Evolutionary conservation across 225 moss, liverwort and hornwort species (phyloP).

Genomic region (Polytrichum formosum): DNA sequence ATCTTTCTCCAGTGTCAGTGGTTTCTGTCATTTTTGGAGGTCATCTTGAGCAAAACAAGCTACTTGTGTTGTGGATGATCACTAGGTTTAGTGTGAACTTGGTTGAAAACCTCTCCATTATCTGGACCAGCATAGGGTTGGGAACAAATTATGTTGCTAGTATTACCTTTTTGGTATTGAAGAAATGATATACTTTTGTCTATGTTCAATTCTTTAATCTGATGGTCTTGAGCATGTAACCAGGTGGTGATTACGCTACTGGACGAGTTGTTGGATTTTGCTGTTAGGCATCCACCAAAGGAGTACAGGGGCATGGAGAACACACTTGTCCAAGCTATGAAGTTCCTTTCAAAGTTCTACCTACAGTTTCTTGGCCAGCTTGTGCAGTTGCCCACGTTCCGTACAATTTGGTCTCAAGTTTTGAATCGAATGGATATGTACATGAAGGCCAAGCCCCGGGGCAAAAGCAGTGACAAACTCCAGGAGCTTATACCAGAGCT

Average conservation of each 20-base stretch:
- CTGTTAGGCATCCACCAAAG: slow-evolving; percentile 75
- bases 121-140: no score
- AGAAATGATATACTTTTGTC: not conserved
- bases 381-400: slow-evolving; percentile 79
- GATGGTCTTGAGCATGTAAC: slow-evolving; percentile 20
- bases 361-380: slow-evolving; percentile 90
- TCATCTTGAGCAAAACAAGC: no score
- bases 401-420: slow-evolving; percentile 82
- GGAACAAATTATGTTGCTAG: no score
- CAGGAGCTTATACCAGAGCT: slow-evolving; percentile 94
- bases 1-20: no score
- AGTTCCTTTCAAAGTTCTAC: slow-evolving; percentile 88
- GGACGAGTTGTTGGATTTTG: slow-evolving; percentile 92
- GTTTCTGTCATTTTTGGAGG: no score
- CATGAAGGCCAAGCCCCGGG: slow-evolving; percentile 74
- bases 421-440: slow-evolving; percentile 96
- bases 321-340: slow-evolving; percentile 75
- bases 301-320: slow-evolving; percentile 95
- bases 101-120: no score
- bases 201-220: slow-evolving; percentile 13
- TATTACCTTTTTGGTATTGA: no score
- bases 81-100: no score
- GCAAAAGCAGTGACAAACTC: slow-evolving; percentile 79
- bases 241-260: slow-evolving; percentile 72
- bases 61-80: no score